A percentile compares a stretch with the other conserved stretches of the same genome.
These are phyloP conservation scores for Candida patagonica DNA, from an alignment of 805 yeast genomes.

Conservation along the genomic window DNA sequence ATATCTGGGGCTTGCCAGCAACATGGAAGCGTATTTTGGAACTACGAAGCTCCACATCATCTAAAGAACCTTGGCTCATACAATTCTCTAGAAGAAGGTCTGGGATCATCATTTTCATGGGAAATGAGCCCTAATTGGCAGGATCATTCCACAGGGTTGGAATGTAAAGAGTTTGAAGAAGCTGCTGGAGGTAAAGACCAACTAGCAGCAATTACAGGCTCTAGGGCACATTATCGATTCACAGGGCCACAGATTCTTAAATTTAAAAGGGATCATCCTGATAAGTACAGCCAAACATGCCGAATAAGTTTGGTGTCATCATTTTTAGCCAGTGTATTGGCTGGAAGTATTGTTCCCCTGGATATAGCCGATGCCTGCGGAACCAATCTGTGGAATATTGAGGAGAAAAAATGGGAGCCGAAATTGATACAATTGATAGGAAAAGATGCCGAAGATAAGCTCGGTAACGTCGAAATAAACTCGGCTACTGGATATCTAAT, in stretches of 20 bases:
- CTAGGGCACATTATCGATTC: slow-evolving; percentile 80
- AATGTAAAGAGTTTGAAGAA: slow-evolving; percentile 51
- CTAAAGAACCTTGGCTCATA: slow-evolving; percentile 32
- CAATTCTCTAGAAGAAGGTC: slow-evolving; percentile 36
- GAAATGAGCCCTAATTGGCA: slow-evolving; percentile 86
- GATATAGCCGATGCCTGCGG: slow-evolving; percentile 91
- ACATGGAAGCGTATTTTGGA: slow-evolving; percentile 85
- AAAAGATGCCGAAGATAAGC: slow-evolving; percentile 27
- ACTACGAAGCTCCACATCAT: slow-evolving; percentile 35
- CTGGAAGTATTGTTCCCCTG: slow-evolving; percentile 53
- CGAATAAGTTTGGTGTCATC: slow-evolving; percentile 70
- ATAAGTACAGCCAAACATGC: slow-evolving; percentile 44
- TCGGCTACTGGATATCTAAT: slow-evolving; percentile 43
- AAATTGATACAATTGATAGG: slow-evolving; percentile 40
- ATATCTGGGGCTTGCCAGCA: slow-evolving; percentile 87
- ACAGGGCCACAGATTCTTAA: slow-evolving; percentile 90
- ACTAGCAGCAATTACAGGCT: slow-evolving; percentile 67
- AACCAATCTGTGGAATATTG: slow-evolving; percentile 76
- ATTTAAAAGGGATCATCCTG: slow-evolving; percentile 43
- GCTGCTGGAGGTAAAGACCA: slow-evolving; percentile 49
- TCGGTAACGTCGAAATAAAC: slow-evolving; percentile 42
- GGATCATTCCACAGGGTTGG: slow-evolving; percentile 76
- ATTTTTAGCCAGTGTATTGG: slow-evolving; percentile 61
- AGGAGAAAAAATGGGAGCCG: slow-evolving; percentile 45
- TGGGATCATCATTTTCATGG: slow-evolving; percentile 31